A percentile compares a stretch with the other conserved stretches of the same genome.
phyloP scores from a whole-genome alignment of 2,329 filamentous ascomycete genomes.

The Aspergillus latus region DNA sequence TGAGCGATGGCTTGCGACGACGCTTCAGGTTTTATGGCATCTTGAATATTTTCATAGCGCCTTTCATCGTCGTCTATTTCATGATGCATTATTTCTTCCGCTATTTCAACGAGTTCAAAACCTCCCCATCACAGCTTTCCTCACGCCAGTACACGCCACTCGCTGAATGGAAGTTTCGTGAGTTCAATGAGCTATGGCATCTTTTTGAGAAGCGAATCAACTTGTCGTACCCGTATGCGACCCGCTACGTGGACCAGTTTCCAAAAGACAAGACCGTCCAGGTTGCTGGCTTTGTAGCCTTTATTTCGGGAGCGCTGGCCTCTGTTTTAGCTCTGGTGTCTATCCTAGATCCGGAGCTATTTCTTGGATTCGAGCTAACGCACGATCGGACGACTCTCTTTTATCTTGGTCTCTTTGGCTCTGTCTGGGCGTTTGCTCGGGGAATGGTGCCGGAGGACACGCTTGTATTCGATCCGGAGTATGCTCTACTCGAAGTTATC shows the following conservation, averaged over 20 bases:
- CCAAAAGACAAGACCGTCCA: slow-evolving; percentile 93
- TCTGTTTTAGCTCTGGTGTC: slow-evolving; percentile 82
- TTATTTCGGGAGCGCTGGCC: slow-evolving; percentile 81
- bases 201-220: slow-evolving; percentile 85
- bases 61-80: slow-evolving; percentile 83
- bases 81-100: slow-evolving; percentile 89
- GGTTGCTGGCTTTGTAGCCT: slow-evolving; percentile 77
- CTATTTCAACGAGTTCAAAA: slow-evolving; percentile 97
- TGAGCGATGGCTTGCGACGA: slow-evolving; percentile 74
- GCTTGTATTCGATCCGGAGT: slow-evolving; percentile 86
- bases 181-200: slow-evolving; percentile 95
- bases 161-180: slow-evolving; percentile 96
- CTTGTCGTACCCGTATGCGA: slow-evolving; percentile 93
- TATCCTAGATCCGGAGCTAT: slow-evolving; percentile 84
- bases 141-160: slow-evolving; percentile 87
- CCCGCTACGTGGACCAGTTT: slow-evolving; percentile 90
- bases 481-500: slow-evolving; percentile 82
- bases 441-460: slow-evolving; percentile 86
- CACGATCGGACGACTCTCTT: slow-evolving; percentile 85
- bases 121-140: slow-evolving; percentile 83
- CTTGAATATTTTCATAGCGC: slow-evolving; percentile 82
- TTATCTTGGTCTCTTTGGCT: slow-evolving; percentile 79
- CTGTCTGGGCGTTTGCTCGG: slow-evolving; percentile 78
- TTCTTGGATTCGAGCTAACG: slow-evolving; percentile 88
- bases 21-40: slow-evolving; percentile 81